Percentiles rank a stretch among this genome's conserved stretches.
Evolutionary conservation across 495 filamentous ascomycete genomes (phyloP).

Genomic region (Thermothielavioides terrestris): DNA sequence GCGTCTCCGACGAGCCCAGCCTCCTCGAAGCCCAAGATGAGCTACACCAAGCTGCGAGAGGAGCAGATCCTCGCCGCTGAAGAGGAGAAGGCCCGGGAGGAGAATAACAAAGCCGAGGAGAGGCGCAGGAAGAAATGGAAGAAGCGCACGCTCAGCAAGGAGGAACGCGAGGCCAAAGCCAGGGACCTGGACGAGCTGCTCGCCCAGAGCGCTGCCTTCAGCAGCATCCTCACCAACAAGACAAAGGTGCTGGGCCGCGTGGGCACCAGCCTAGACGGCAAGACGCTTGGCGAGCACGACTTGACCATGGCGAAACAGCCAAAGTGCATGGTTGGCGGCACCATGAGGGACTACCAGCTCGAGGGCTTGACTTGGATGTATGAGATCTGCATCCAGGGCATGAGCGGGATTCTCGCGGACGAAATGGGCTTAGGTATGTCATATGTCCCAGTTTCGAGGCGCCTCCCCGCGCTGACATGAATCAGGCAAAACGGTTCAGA

Average conservation of each 20-base stretch:
- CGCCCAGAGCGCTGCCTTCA: conserved; percentile 39
- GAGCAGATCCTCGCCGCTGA: conserved; percentile 43
- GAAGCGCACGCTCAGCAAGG: conserved; percentile 40
- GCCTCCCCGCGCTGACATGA: not conserved
- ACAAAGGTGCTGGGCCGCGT: conserved; percentile 47
- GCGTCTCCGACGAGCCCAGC: conserved; percentile 4
- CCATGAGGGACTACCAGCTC: conserved; percentile 89
- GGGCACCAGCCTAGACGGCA: conserved; percentile 43
- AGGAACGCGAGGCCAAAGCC: conserved; percentile 44
- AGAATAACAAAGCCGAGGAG: conserved; percentile 41
- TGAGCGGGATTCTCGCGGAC: conserved; percentile 92
- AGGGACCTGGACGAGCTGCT: conserved; percentile 44
- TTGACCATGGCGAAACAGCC: conserved; percentile 78
- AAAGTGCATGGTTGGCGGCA: conserved; percentile 71
- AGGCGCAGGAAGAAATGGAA: conserved; percentile 41
- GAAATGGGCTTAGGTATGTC: conserved; percentile 82
- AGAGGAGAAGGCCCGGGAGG: conserved; percentile 41
- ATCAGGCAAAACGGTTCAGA: conserved; percentile 76
- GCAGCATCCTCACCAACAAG: conserved; percentile 46
- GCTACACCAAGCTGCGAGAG: conserved; percentile 26
- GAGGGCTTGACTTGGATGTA: conserved; percentile 95
- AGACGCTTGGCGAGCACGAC: conserved; percentile 63
- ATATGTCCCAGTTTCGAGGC: not conserved
- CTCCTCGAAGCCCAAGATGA: conserved; percentile 27
- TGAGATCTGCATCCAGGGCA: conserved; percentile 67